Evolutionary conservation across 2,329 filamentous ascomycete species (phyloP).

Genomic region (Grosmannia penicillata): DNA sequence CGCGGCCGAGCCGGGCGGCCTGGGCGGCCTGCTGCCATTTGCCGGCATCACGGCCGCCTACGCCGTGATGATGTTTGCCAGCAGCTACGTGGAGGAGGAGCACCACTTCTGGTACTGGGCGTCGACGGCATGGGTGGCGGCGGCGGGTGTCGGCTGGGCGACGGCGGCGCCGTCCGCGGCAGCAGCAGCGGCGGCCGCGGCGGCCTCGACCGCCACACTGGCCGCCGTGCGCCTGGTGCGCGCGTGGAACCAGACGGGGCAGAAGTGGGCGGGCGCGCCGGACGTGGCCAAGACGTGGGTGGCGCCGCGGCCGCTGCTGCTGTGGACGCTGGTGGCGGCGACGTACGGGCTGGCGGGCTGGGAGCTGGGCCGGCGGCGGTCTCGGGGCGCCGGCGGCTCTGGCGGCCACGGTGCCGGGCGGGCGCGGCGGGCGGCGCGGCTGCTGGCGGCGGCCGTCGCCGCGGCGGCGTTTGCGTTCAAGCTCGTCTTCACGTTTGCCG

Average conservation of each 20-base stretch:
- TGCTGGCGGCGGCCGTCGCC: constrained; percentile 43
- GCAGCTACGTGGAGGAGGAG: constrained; percentile 95
- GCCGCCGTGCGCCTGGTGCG: constrained; percentile 50
- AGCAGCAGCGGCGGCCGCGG: background rate
- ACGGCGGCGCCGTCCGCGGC: constrained; percentile 24
- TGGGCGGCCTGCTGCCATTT: constrained; percentile 24
- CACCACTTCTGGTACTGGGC: constrained; percentile 98
- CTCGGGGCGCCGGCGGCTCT: constrained; percentile 17
- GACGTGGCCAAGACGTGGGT: constrained; percentile 70
- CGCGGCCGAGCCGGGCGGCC: background rate
- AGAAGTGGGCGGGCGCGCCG: constrained; percentile 83
- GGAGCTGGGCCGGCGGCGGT: constrained; percentile 26
- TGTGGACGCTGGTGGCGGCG: constrained; percentile 60
- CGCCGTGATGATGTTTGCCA: constrained; percentile 88
- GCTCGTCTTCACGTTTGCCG: constrained; percentile 70
- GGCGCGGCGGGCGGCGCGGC: constrained; percentile 13
- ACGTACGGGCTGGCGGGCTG: constrained; percentile 50
- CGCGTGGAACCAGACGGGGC: constrained; percentile 92
- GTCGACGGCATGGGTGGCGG: constrained; percentile 52
- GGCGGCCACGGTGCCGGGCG: constrained; percentile 21
- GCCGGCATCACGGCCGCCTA: constrained; percentile 45
- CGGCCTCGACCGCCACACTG: constrained; percentile 32
- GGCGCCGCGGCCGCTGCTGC: constrained; percentile 41
- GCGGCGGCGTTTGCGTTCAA: constrained; percentile 66
- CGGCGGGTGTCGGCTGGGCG: constrained; percentile 37